phyloP scores from a whole-genome alignment of 2,329 filamentous ascomycete species.

The Dothideomycetes sp. region DNA sequence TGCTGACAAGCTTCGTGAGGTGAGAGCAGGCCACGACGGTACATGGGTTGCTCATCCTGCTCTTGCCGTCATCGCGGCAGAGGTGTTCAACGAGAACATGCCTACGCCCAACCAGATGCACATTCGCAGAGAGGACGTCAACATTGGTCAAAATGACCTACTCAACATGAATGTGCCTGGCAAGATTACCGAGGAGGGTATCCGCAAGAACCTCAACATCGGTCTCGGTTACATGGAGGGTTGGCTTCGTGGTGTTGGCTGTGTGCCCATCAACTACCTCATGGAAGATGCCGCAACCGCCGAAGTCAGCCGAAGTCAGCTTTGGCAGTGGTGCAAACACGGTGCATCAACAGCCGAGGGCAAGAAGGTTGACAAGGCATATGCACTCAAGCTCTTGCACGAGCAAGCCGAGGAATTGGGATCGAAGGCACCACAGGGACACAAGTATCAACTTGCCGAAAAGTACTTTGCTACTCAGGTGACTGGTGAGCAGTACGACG shows the following conservation, averaged over 20 bases:
- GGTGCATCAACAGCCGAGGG: slow-evolving; percentile 71
- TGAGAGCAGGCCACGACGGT: slow-evolving; percentile 86
- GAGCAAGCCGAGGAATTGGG: slow-evolving; percentile 73
- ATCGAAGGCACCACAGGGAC: slow-evolving; percentile 68
- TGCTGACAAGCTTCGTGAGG: slow-evolving; percentile 93
- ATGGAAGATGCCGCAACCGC: slow-evolving; percentile 99
- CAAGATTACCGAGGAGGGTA: slow-evolving; percentile 82
- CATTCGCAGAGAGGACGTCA: slow-evolving; percentile 78
- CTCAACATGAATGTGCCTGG: slow-evolving; percentile 98
- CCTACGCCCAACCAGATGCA: slow-evolving; percentile 96
- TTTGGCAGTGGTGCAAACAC: slow-evolving; percentile 90
- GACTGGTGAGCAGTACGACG: slow-evolving; percentile 93
- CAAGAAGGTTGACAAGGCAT: slow-evolving; percentile 87
- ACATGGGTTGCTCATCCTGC: slow-evolving; percentile 98
- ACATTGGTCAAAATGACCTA: slow-evolving; percentile 77
- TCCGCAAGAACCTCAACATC: slow-evolving; percentile 96
- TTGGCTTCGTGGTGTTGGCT: slow-evolving; percentile 90
- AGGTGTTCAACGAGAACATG: slow-evolving; percentile 98
- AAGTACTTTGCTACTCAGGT: slow-evolving; percentile 91
- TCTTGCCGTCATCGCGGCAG: slow-evolving; percentile 75
- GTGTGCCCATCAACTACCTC: slow-evolving; percentile 93
- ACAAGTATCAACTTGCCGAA: slow-evolving; percentile 84
- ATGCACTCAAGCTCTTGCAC: slow-evolving; percentile 74
- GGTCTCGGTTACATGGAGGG: slow-evolving; percentile 98
- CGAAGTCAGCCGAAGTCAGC: slow-evolving; percentile 85